Base-by-base conservation (phyloP, 176 grass and related monocot genomes). In the Panicum miliaceum region DNA sequence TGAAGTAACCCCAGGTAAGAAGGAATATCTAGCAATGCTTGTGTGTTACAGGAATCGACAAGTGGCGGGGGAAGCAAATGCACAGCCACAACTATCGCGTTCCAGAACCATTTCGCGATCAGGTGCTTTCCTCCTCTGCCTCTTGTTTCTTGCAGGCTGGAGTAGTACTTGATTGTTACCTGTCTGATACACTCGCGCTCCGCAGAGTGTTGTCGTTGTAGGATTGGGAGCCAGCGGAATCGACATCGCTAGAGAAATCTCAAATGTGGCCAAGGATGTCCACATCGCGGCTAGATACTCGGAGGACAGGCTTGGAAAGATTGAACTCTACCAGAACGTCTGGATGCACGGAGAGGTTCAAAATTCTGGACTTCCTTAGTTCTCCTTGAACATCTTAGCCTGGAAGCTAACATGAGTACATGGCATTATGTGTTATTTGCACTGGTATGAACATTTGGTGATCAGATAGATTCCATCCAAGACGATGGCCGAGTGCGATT, bases 31-130 rank as follows among this genome's bases (percentile, higher is more conserved):
- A 48, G 47, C 25, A 14, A 65, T 59, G 14, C 14, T 59, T 59
- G 10, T 37, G 32, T 43, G 20, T 58, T 50, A 0, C 58, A 88
- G 90, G 82, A 66, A 92, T 86, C 48, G 35, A 60, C 27, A 73
- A 71, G 3, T 91, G 90, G 86, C 27, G 3, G 8, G 80, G 90
- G 11, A 92, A 92, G 42, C 87, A 92, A 77, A 77, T 88, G 9
- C 91, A 92, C 82, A 92, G 91, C 84, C 86, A 90, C 87, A 92
- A 87, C 23, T 92, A 86, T 65, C 87, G 85, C 46, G 6, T 34
- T 51, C 82, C 90, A 1, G 86, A 90, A 70, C 87, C 75, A 52
- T 92, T 90, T 84, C 68, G 51, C 66, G 84, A 86, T 69, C 79
- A 89, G 83, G 86, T 86, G 37, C 4, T n/a, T 60, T 8, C 74